Evolutionary conservation across 1,284 basidiomycete genomes (phyloP).

Genomic region (Pisolithus thermaeus): DNA sequence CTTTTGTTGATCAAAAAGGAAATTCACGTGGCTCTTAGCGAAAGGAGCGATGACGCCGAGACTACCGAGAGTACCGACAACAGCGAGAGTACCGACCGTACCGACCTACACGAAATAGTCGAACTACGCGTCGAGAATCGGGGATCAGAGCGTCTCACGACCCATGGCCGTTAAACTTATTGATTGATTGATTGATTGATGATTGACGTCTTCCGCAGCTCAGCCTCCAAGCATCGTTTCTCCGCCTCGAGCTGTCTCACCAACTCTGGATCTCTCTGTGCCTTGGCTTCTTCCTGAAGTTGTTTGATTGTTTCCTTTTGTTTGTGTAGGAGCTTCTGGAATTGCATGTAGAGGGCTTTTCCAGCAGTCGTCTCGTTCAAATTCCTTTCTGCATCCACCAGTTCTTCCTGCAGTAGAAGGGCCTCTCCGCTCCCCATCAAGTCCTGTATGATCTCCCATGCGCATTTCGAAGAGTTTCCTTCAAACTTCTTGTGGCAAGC

Average conservation of each 20-base stretch:
- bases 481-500: constrained; percentile 15
- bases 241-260: constrained; percentile 9
- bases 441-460: constrained; percentile 5
- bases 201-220: background rate
- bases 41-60: too few species aligned
- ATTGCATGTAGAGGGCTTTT: constrained; percentile 12
- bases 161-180: too few species aligned
- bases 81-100: too few species aligned
- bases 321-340: constrained; percentile 5
- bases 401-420: constrained; percentile 21
- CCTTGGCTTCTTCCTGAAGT: background rate
- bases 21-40: too few species aligned
- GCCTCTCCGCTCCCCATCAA: background rate
- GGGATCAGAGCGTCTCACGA: too few species aligned
- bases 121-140: too few species aligned
- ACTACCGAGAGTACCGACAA: too few species aligned
- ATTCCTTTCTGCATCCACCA: constrained; percentile 10
- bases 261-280: background rate
- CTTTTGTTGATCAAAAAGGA: too few species aligned
- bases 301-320: background rate
- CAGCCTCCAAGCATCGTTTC: background rate
- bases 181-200: too few species aligned
- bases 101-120: too few species aligned
- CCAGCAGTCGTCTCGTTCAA: constrained; percentile 19
- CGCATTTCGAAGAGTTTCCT: constrained; percentile 6